Base-by-base conservation (phyloP, 2,329 filamentous ascomycete species). In the Tolypocladium tropicale region DNA sequence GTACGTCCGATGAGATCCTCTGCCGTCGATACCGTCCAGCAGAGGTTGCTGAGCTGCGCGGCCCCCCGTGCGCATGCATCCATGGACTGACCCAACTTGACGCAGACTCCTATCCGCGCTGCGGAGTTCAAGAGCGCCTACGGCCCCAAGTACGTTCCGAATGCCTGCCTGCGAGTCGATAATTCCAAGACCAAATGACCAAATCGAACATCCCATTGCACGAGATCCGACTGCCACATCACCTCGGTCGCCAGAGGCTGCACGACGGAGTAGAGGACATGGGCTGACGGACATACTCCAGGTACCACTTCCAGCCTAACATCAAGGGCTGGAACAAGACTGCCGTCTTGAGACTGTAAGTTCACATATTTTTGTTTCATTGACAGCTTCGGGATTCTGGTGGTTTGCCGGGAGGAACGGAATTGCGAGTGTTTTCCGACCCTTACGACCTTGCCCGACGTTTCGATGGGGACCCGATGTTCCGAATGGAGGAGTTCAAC, bases 61-160 rank as follows among this genome's bases (percentile, higher is more conserved):
- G 46, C 28, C 10, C 4, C 28, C 46, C 2, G 18, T 25, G 9
- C 18, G 33, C 51, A 33, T 33, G 32, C 14, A n/a, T 9, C 18
- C 9, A 51, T 54, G 50, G 53, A 63, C 72, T 74, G 63, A 74
- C 66, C 58, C 64, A 59, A 61, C 59, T 57, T 55, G 54, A 52
- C 58, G 57, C 64, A 82, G 79, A 75, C 75, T 69, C 73, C 74
- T 66, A 63, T 73, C 68, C 74, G 71, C 71, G 70, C 72, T 67
- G 66, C 71, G 59, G 63, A 70, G 60, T 86, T 84, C 78, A 79
- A 78, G 74, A 85, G 81, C 74, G 74, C 78, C 62, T 85, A 82
- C 69, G 83, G 82, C 68, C 84, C 84, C 54, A 86, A 84, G 84
- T 86, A 81, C 73, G 70, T 69, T 59, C 37, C 39, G 30, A n/a